Conservation (phyloP, 1,284 basidiomycete species). For the Boletus semigastroideus region DNA sequence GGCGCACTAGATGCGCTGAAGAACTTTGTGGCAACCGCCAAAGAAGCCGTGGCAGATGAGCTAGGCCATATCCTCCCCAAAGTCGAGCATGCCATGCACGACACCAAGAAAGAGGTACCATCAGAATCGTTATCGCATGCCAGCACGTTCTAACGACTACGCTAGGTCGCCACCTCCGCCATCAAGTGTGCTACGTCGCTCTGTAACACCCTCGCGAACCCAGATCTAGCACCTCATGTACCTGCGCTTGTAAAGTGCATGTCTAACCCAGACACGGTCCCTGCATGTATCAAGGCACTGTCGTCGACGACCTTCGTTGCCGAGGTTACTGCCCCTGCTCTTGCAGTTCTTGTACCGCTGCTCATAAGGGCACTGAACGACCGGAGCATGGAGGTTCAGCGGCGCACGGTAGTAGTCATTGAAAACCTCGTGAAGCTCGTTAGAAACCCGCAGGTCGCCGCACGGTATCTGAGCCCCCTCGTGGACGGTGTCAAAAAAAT, state of each 20-base stretch:
- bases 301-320: slow-evolving; percentile 96
- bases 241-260: slow-evolving; percentile 93
- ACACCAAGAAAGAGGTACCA: slow-evolving; percentile 90
- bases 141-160: slow-evolving; percentile 6
- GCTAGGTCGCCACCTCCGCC: slow-evolving; percentile 86
- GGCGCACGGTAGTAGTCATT: slow-evolving; percentile 87
- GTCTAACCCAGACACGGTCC: slow-evolving; percentile 85
- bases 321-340: slow-evolving; percentile 93
- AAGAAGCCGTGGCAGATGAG: slow-evolving; percentile 84
- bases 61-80: slow-evolving; percentile 84
- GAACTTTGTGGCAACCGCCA: slow-evolving; percentile 67
- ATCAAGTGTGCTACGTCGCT: slow-evolving; percentile 92
- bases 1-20: slow-evolving; percentile 89
- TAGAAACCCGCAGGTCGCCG: slow-evolving; percentile 88
- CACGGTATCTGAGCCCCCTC: slow-evolving; percentile 84
- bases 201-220: slow-evolving; percentile 91
- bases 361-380: slow-evolving; percentile 93
- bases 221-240: slow-evolving; percentile 91
- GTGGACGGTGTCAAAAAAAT: slow-evolving; percentile 93
- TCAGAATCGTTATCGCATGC: slow-evolving; percentile 17
- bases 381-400: slow-evolving; percentile 93
- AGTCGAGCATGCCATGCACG: slow-evolving; percentile 92
- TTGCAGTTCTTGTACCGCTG: slow-evolving; percentile 95
- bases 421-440: slow-evolving; percentile 99
- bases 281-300: slow-evolving; percentile 93